Evolutionary conservation across 2,329 filamentous ascomycete species (phyloP).

Genomic region (Ceratocystis diversiconidia): DNA sequence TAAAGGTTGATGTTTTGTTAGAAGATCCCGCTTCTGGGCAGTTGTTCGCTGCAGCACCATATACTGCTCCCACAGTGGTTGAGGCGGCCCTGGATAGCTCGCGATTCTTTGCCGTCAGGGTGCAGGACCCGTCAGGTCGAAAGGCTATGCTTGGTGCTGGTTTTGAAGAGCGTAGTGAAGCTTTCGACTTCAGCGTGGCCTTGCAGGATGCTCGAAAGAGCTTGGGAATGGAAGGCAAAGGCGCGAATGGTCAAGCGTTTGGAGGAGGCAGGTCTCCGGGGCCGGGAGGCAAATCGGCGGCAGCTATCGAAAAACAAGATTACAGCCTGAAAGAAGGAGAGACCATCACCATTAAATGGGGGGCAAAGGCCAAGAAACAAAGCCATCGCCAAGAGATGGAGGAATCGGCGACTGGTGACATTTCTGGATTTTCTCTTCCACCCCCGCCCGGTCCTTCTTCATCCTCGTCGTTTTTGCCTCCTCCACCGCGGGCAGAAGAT

Average conservation of each 20-base stretch:
- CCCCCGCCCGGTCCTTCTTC: slow-evolving; percentile 41
- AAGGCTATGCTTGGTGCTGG: slow-evolving; percentile 73
- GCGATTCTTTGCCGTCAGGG: slow-evolving; percentile 72
- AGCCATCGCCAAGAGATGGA: slow-evolving; percentile 18
- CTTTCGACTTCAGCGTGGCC: slow-evolving; percentile 72
- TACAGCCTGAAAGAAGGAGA: slow-evolving; percentile 81
- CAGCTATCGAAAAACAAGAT: slow-evolving; percentile 46
- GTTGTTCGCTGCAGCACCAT: slow-evolving; percentile 74
- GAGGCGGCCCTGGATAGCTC: slow-evolving; percentile 67
- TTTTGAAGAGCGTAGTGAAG: slow-evolving; percentile 73
- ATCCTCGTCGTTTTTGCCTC: slow-evolving; percentile 39
- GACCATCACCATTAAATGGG: slow-evolving; percentile 55
- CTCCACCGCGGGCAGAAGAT: slow-evolving; percentile 49
- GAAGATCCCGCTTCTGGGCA: slow-evolving; percentile 60
- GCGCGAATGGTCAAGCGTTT: not conserved
- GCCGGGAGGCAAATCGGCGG: slow-evolving; percentile 28
- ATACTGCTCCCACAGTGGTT: slow-evolving; percentile 49
- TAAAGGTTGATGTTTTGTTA: slow-evolving; percentile 63
- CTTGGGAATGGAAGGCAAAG: slow-evolving; percentile 41
- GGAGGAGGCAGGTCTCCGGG: slow-evolving; percentile 22
- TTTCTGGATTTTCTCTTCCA: slow-evolving; percentile 37
- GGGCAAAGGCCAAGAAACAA: slow-evolving; percentile 33
- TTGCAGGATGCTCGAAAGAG: slow-evolving; percentile 65
- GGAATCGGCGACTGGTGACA: slow-evolving; percentile 22
- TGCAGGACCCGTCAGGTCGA: slow-evolving; percentile 58